Evolutionary conservation across 352 stramenopile species (phyloP).

Genomic region (Phytophthora multivora): DNA sequence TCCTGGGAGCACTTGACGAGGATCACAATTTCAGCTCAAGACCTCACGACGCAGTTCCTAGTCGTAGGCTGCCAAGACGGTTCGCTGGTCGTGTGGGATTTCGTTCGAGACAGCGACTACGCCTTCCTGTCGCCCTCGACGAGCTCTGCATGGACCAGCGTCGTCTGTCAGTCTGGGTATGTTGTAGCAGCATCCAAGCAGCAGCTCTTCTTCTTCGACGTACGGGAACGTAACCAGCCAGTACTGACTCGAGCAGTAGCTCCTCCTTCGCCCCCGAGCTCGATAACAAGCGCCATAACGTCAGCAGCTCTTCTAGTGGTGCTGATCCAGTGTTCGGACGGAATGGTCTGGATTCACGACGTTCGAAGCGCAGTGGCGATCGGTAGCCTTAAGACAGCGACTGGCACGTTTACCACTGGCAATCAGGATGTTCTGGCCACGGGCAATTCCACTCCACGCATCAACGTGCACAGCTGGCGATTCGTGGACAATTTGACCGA

Average conservation of each 20-base stretch:
- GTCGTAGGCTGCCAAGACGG: conserved; percentile 52
- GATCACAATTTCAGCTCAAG: conserved; percentile 43
- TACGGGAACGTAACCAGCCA: conserved; percentile 27
- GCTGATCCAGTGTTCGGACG: conserved; percentile 52
- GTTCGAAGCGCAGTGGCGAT: conserved; percentile 47
- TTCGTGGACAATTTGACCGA: too few species aligned
- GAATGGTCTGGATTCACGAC: conserved; percentile 53
- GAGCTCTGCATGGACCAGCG: not conserved
- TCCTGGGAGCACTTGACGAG: conserved; percentile 44
- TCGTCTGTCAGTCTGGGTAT: conserved; percentile 29
- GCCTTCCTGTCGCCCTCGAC: conserved; percentile 25
- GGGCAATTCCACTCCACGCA: not conserved
- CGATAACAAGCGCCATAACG: conserved; percentile 25
- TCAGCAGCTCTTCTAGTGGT: conserved; percentile 38
- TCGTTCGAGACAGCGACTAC: conserved; percentile 50
- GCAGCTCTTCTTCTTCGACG: conserved; percentile 52
- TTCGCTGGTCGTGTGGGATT: conserved; percentile 55
- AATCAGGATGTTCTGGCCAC: conserved; percentile 9
- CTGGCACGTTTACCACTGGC: not conserved
- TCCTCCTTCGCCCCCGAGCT: conserved; percentile 21
- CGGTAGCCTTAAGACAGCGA: conserved; percentile 34
- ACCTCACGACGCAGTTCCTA: conserved; percentile 57
- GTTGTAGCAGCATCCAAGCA: conserved; percentile 52
- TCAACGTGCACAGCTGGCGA: conserved; percentile 47
- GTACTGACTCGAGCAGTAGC: conserved; percentile 41